phyloP scores from a whole-genome alignment of 2,329 filamentous ascomycete species.

The Tolypocladium amazonense region DNA sequence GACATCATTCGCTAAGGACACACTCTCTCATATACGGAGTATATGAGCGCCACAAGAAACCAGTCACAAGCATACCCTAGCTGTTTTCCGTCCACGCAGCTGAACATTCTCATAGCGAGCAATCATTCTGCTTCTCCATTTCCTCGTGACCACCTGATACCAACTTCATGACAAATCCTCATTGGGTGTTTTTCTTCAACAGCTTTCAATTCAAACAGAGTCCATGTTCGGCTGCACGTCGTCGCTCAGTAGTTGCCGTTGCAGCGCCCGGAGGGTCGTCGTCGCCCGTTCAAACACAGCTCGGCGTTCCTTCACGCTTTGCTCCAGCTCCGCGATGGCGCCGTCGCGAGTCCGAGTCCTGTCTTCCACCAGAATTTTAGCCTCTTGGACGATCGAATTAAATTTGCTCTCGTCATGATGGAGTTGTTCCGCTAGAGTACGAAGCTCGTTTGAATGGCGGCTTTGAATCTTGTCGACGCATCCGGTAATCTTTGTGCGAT shows the following conservation, averaged over 20 bases:
- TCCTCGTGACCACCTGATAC: too few species aligned
- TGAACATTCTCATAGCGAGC: background rate
- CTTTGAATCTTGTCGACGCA: conserved; percentile 12
- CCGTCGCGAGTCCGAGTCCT: conserved; percentile 1
- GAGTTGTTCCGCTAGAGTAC: conserved; percentile 6
- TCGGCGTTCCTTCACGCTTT: conserved; percentile 5
- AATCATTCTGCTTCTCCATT: background rate
- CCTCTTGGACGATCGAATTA: conserved; percentile 1
- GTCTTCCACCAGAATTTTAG: conserved; percentile 4
- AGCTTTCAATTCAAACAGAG: background rate
- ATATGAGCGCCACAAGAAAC: too few species aligned
- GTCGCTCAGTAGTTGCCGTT: conserved; percentile 7
- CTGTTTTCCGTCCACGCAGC: background rate
- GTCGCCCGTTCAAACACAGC: conserved; percentile 7
- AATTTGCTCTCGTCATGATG: conserved; percentile 11
- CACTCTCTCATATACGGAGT: too few species aligned
- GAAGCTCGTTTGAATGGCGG: conserved; percentile 10
- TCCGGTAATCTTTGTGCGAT: conserved; percentile 8
- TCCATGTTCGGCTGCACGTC: background rate
- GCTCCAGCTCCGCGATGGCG: conserved; percentile 4
- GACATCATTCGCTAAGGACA: too few species aligned
- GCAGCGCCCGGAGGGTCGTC: conserved; percentile 10
- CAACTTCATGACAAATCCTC: too few species aligned
- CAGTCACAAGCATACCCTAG: background rate
- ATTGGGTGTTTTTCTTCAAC: too few species aligned